Percentiles rank a stretch among this genome's conserved stretches.
phyloP scores from a whole-genome alignment of 2,329 filamentous ascomycete species.

The Cryphonectria japonica region DNA sequence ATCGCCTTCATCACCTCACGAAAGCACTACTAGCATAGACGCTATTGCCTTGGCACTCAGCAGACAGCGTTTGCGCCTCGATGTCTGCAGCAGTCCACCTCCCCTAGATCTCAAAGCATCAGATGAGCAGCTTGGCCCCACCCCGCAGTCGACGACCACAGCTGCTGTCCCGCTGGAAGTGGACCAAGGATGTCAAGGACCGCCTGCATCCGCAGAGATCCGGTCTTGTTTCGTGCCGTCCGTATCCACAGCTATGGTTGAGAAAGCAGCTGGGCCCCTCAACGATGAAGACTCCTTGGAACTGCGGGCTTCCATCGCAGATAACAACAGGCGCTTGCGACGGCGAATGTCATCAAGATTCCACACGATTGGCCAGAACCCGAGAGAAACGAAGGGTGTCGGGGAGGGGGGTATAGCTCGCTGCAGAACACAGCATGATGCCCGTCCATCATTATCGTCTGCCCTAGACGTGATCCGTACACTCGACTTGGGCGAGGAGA shows the following conservation, averaged over 20 bases:
- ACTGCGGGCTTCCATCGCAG: not conserved
- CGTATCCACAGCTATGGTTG: slow-evolving; percentile 14
- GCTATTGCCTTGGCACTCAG: slow-evolving; percentile 24
- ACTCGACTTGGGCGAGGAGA: slow-evolving; percentile 16
- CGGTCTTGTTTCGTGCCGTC: slow-evolving; percentile 5
- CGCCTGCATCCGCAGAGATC: slow-evolving; percentile 1
- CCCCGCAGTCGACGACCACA: slow-evolving; percentile 16
- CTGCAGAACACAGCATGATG: slow-evolving; percentile 27
- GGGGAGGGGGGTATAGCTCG: slow-evolving; percentile 30
- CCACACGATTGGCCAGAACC: slow-evolving; percentile 23
- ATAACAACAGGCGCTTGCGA: slow-evolving; percentile 22
- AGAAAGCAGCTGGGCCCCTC: not conserved
- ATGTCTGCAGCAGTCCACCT: slow-evolving; percentile 9
- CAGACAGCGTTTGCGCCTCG: slow-evolving; percentile 25
- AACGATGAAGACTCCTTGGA: not conserved
- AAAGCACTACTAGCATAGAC: slow-evolving; percentile 23
- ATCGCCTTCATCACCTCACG: not conserved
- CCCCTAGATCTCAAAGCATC: not conserved
- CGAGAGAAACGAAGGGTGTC: slow-evolving; percentile 16
- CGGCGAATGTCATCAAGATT: slow-evolving; percentile 27
- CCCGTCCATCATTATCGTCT: slow-evolving; percentile 17
- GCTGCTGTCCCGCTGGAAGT: slow-evolving; percentile 7
- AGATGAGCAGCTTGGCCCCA: slow-evolving; percentile 6
- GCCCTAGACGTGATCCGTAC: slow-evolving; percentile 26
- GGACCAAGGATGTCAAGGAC: not conserved